phyloP scores from a whole-genome alignment of 768 basidiomycete species.

The Psilocybe azurescens region DNA sequence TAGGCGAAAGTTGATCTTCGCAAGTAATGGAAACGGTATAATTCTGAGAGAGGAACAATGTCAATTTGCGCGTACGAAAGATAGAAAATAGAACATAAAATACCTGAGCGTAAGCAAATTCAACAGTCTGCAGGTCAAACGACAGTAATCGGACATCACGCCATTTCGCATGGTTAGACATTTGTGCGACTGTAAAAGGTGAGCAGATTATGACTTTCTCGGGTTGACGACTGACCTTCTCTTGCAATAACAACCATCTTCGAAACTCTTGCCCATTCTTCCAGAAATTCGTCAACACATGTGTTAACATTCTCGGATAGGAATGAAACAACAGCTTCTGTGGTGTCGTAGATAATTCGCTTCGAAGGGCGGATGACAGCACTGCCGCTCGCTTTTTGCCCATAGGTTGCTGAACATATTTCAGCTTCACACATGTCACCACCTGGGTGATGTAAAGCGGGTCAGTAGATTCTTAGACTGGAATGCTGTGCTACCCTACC shows the following conservation, averaged over 20 bases:
- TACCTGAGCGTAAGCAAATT: conserved; percentile 80
- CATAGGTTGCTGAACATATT: conserved; percentile 87
- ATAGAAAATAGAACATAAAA: conserved; percentile 12
- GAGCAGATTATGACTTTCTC: neutral
- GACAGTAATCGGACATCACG: conserved; percentile 81
- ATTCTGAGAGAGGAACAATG: conserved; percentile 45
- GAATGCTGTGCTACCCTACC: conserved; percentile 26
- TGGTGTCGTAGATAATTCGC: conserved; percentile 88
- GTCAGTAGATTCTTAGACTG: neutral
- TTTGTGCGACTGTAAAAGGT: conserved; percentile 68
- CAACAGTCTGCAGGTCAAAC: conserved; percentile 92
- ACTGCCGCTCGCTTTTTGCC: conserved; percentile 67
- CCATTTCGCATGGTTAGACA: conserved; percentile 78
- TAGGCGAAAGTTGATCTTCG: conserved; percentile 72
- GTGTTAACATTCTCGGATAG: conserved; percentile 85
- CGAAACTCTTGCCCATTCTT: conserved; percentile 92
- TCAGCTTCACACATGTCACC: conserved; percentile 88
- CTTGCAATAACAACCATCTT: conserved; percentile 95
- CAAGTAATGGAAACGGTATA: conserved; percentile 82
- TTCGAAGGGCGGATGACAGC: conserved; percentile 83
- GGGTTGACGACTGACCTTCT: conserved; percentile 58
- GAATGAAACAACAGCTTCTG: conserved; percentile 88
- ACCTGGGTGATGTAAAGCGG: conserved; percentile 47
- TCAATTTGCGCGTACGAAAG: neutral
- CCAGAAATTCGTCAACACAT: conserved; percentile 89